Base-by-base conservation (phyloP, 78 protist genomes). In the Dictyostelium capitatum region DNA sequence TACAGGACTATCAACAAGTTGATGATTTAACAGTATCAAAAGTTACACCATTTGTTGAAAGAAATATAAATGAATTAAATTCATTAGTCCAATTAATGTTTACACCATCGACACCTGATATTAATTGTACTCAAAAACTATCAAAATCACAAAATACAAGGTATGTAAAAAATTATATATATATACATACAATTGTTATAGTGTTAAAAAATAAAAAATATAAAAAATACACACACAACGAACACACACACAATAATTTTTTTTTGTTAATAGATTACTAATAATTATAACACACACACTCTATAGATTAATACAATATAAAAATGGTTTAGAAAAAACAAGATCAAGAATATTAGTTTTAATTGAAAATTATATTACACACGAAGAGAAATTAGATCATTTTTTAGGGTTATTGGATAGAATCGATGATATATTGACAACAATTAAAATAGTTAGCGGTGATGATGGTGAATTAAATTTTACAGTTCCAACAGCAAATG, bases 1-100 rank as follows among this genome's bases (percentile, higher is more conserved):
- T 37, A 37, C 43, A 37, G 43, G 43, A 37, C 43, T 37, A 74
- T 11, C 80, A 74, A 74, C 82, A 53, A 53, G 50, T 77, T 51
- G 92, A 85, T n/a, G 92, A 85, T 23, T 85, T 85, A 73, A 75
- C 92, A 25, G 92, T 75, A 4, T 85, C 92, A 73, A 85, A 67
- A 73, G 92, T 85, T n/a, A 75, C 92, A 46, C 92, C 92, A 47
- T 73, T 62, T 53, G 92, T 85, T 6, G 92, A 85, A 30, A 41
- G 57, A 37, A 85, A 85, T 75, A 85, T 85, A 20, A 46, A 75
- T 85, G 78, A 75, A 43, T 48, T 85, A 25, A 75, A 85, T 75
- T 41, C 59, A 37, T 30, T 85, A 46, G 92, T 85, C 12, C 92
- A 85, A 79, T 37, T 85, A 11, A 85, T 85, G 92, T 85, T 85